Percentiles rank a stretch among this genome's conserved stretches.
Evolutionary conservation across 371 early-diverging fungal species (phyloP).

Genomic region (Phascolomyces articulosus): DNA sequence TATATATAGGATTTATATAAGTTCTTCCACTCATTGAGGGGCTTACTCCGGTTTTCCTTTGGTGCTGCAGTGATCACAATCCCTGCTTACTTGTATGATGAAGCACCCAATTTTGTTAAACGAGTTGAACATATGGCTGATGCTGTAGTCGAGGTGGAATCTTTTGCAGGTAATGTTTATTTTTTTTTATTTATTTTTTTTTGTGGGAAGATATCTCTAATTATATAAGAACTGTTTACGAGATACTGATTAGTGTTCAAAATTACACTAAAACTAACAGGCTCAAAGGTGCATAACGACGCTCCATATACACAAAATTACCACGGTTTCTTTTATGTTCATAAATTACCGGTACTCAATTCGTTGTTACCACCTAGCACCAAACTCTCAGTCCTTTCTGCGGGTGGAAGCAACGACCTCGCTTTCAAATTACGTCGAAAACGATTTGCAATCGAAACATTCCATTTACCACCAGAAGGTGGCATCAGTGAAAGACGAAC

Average conservation of each 20-base stretch:
- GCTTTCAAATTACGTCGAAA: conserved; percentile 88
- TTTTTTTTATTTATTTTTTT: background rate
- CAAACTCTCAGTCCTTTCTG: conserved; percentile 69
- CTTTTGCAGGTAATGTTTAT: conserved; percentile 77
- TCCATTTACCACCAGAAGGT: conserved; percentile 92
- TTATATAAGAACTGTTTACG: no score
- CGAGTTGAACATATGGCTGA: conserved; percentile 85
- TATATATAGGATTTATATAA: conserved; percentile 59
- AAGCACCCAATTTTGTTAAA: conserved; percentile 59
- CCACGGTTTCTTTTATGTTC: conserved; percentile 89
- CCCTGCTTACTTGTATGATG: conserved; percentile 79
- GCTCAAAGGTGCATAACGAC: conserved; percentile 46
- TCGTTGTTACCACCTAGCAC: conserved; percentile 77
- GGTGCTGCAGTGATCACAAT: conserved; percentile 83
- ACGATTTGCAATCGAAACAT: conserved; percentile 88
- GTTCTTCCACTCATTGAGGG: conserved; percentile 79
- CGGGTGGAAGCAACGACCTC: conserved; percentile 71
- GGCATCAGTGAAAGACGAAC: conserved; percentile 74
- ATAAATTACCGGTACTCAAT: conserved; percentile 79
- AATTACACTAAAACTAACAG: conserved; percentile 25
- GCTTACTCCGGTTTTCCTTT: conserved; percentile 76
- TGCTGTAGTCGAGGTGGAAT: conserved; percentile 88
- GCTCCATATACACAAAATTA: conserved; percentile 71
- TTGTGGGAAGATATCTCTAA: no score
- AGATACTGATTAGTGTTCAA: no score